These are phyloP conservation scores for Oryza coarctata DNA, from an alignment of 176 grass and related monocot species.

Conservation along the genomic window DNA sequence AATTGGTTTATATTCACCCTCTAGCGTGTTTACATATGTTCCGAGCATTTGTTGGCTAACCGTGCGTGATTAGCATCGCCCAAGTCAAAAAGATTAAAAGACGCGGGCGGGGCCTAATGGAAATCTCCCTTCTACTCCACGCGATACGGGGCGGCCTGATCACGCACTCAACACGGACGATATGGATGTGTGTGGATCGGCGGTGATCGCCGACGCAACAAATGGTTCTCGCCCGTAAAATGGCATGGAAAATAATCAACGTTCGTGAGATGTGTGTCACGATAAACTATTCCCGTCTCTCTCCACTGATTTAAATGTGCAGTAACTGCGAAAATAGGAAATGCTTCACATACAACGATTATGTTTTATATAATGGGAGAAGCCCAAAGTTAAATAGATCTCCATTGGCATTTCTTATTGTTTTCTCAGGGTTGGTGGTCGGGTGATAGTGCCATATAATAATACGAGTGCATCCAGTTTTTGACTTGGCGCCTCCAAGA, in stretches of 20 bases:
- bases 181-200: constrained; percentile 16
- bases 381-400: background rate
- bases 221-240: background rate
- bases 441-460: background rate
- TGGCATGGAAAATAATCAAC: background rate
- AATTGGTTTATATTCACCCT: too few species aligned
- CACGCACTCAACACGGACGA: constrained; percentile 27
- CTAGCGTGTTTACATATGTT: too few species aligned
- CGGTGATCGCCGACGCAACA: constrained; percentile 36
- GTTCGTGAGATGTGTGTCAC: background rate
- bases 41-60: background rate
- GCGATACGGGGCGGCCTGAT: constrained; percentile 23
- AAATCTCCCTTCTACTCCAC: constrained; percentile 56
- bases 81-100: constrained; percentile 67
- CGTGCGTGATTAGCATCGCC: background rate
- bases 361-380: too few species aligned
- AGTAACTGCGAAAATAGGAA: too few species aligned
- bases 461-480: background rate
- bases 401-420: background rate
- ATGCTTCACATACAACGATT: background rate
- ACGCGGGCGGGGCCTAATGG: constrained; percentile 35
- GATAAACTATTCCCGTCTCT: background rate
- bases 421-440: background rate
- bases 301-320: too few species aligned
- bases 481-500: constrained; percentile 30